phyloP scores from a whole-genome alignment of 1,139 yeast species.

The Sugiyamaella japonica region DNA sequence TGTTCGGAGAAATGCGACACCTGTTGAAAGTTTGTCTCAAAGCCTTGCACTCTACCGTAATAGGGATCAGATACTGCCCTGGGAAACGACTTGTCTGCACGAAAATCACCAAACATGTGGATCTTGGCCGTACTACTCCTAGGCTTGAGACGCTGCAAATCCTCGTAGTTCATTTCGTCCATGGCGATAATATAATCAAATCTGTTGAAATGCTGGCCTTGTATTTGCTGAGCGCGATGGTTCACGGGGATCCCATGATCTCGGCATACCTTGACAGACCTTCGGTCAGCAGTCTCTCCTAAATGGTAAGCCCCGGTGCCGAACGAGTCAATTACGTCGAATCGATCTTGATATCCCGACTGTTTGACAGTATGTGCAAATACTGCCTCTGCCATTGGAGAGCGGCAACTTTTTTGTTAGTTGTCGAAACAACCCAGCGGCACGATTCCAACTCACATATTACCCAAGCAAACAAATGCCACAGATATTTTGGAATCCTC shows the following conservation, averaged over 20 bases:
- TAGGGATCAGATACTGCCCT: constrained; percentile 84
- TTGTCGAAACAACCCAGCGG: background rate
- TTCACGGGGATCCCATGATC: constrained; percentile 71
- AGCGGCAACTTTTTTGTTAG: constrained; percentile 62
- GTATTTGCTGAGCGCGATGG: constrained; percentile 75
- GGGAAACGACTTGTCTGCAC: constrained; percentile 51
- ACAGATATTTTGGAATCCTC: constrained; percentile 22
- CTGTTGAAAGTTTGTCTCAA: constrained; percentile 75
- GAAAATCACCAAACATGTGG: constrained; percentile 75
- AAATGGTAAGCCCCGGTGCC: constrained; percentile 86
- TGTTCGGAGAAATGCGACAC: constrained; percentile 58
- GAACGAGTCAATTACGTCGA: constrained; percentile 72
- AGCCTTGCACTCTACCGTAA: constrained; percentile 83
- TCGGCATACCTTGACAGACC: constrained; percentile 69
- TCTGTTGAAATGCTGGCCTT: constrained; percentile 54
- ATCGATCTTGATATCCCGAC: constrained; percentile 45
- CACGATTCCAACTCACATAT: constrained; percentile 58
- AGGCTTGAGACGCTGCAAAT: constrained; percentile 63
- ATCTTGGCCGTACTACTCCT: constrained; percentile 33
- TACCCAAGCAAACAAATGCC: constrained; percentile 82
- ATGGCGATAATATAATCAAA: constrained; percentile 86
- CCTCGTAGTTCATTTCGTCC: constrained; percentile 49
- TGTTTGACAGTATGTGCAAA: constrained; percentile 63
- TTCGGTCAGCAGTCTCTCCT: constrained; percentile 77
- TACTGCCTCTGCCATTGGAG: constrained; percentile 98